Base-by-base conservation (phyloP, 192 early-diverging fungal species). In the Linnemannia hyalina region DNA sequence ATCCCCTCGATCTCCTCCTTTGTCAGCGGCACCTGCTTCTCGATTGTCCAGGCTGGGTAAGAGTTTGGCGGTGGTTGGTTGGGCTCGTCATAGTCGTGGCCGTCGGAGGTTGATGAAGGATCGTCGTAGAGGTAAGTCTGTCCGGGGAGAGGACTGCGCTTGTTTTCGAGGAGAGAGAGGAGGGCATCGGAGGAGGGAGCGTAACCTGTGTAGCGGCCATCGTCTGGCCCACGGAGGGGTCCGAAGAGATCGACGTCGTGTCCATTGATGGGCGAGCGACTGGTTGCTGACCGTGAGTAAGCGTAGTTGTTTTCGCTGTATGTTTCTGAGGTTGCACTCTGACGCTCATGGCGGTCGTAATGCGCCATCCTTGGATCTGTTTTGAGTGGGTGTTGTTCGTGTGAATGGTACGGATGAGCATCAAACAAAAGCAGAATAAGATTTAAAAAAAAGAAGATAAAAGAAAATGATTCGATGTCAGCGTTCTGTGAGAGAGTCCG, bases 161-260 rank as follows among this genome's bases (percentile, higher is more conserved):
- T 95, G 85, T 90, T 93, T 85, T 95, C 92, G 18, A 95, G 82
- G 78, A 93, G 86, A 47, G 93, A 92, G 42, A 94, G 88, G 63
- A 94, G 91, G 4, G 95, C 94, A 40, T 94, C 95, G 22, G 93
- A 92, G 0, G 95, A 95, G 2, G 95, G 91, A 9, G 93, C 93
- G 42, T 93, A 95, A 0, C 90, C 90, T 42, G 92, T 94, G 77
- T 95, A 95, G 57, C 95, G 92, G 15, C 92, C 93, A 52, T 94
- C 94, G 35, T 92, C 94, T 22, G 88, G 84, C 35, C 93, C 87
- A 32, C 83, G 81, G 4, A 89, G 71, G 20, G 89, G 83, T 32
- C 83, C 88, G 77, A 89, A 82, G 49, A 89, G 81, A 35, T 82
- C 88, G 26, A 86, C 74, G 15, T 86, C 83, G 26, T 70, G 47